phyloP scores from a whole-genome alignment of 768 basidiomycete species.

The Suillus clintonianus region DNA sequence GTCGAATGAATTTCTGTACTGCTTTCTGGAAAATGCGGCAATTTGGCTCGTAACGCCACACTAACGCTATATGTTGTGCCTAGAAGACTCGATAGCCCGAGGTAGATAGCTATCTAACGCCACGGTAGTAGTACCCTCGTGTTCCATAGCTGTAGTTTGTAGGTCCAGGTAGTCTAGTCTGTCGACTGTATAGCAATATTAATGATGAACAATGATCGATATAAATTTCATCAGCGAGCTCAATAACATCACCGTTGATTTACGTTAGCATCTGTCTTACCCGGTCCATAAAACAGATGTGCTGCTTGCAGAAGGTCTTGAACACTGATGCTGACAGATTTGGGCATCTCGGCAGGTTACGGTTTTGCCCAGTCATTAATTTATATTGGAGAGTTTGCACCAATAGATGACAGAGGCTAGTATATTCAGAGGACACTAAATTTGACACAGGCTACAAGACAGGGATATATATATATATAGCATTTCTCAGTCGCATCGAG shows the following conservation, averaged over 20 bases:
- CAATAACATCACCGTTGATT: neutral
- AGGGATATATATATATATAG: neutral
- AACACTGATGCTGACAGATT: neutral
- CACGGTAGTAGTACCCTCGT: too few species aligned
- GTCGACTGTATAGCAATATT: too few species aligned
- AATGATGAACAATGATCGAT: too few species aligned
- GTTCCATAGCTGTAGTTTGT: too few species aligned
- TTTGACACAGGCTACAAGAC: neutral
- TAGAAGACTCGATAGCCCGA: too few species aligned
- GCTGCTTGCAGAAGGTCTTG: neutral
- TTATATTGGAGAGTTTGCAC: too few species aligned
- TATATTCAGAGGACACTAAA: neutral
- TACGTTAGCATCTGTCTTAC: slow-evolving; percentile 12
- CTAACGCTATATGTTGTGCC: too few species aligned
- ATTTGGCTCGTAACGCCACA: too few species aligned
- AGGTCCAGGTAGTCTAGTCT: too few species aligned
- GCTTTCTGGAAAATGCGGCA: too few species aligned
- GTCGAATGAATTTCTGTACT: neutral
- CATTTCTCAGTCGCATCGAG: neutral
- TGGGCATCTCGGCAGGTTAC: neutral
- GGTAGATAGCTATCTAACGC: too few species aligned
- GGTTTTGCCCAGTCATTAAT: too few species aligned
- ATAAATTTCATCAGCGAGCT: neutral
- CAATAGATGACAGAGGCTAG: neutral
- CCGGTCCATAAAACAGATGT: slow-evolving; percentile 11